A percentile compares a stretch with the other conserved stretches of the same genome.
phyloP scores from a whole-genome alignment of 192 early-diverging fungal species.

The Entomortierella chlamydospora region DNA sequence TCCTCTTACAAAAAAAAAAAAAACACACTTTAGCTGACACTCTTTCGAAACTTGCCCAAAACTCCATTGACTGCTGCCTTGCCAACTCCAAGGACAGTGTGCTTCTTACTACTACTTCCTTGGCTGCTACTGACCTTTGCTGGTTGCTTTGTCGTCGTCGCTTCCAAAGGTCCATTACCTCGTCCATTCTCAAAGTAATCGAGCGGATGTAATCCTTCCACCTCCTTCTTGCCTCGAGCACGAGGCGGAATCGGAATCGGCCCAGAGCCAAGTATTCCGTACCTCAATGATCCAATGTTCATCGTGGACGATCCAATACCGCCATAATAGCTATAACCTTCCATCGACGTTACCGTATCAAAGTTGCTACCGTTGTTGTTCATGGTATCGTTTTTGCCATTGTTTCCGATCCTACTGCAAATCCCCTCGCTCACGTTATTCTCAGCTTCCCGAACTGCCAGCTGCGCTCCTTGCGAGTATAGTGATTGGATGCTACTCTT shows the following conservation, averaged over 20 bases:
- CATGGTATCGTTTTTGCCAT: too few relatives aligned
- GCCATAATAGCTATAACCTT: too few relatives aligned
- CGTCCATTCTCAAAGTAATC: too few relatives aligned
- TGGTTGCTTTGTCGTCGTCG: background rate
- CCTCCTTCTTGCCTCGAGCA: too few relatives aligned
- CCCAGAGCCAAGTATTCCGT: too few relatives aligned
- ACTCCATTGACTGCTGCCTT: slow-evolving; percentile 39
- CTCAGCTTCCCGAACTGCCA: background rate
- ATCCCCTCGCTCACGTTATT: background rate
- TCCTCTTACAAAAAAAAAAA: too few relatives aligned
- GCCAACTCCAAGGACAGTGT: slow-evolving; percentile 34
- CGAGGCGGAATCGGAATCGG: too few relatives aligned
- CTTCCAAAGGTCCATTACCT: background rate
- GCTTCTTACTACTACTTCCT: background rate
- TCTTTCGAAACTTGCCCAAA: slow-evolving; percentile 50
- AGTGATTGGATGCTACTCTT: background rate
- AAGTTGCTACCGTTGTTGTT: too few relatives aligned
- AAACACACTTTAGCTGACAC: slow-evolving; percentile 21
- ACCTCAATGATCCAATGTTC: too few relatives aligned
- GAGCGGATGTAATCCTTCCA: too few relatives aligned
- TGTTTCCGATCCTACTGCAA: background rate
- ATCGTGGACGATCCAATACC: too few relatives aligned
- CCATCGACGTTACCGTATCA: too few relatives aligned
- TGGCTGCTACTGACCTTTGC: background rate
- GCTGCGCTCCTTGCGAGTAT: background rate